These are phyloP conservation scores for Boletales sp. DNA, from an alignment of 768 basidiomycete species.

Conservation along the genomic window DNA sequence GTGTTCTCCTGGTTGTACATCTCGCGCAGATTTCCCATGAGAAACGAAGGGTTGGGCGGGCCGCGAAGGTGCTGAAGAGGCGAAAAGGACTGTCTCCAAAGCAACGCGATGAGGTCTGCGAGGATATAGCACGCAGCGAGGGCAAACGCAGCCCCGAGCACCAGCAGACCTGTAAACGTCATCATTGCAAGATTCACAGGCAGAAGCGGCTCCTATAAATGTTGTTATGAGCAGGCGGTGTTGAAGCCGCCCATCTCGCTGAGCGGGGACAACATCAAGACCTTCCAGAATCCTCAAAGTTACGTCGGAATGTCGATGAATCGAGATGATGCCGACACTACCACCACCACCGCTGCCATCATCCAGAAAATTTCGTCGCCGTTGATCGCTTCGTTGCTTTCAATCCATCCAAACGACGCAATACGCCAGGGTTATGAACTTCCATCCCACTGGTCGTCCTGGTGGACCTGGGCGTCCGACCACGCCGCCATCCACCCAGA, in stretches of 20 bases:
- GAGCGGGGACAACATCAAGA: neutral
- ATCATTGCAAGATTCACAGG: neutral
- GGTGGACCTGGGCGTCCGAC: conserved; percentile 36
- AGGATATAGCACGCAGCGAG: conserved; percentile 25
- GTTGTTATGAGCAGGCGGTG: neutral
- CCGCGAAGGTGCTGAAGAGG: conserved; percentile 47
- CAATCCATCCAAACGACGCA: conserved; percentile 47
- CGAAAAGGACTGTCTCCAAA: conserved; percentile 44
- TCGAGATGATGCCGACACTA: neutral
- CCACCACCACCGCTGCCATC: conserved; percentile 15
- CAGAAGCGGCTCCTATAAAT: neutral
- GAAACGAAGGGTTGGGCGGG: conserved; percentile 44
- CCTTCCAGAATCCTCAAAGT: neutral
- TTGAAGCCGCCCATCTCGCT: neutral
- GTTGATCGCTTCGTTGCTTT: conserved; percentile 33
- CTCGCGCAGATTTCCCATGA: conserved; percentile 50
- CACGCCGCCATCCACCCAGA: conserved; percentile 13
- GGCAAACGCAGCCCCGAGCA: conserved; percentile 11
- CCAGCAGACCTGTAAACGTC: conserved; percentile 1
- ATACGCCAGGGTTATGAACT: conserved; percentile 16
- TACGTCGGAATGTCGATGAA: no score
- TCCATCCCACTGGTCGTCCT: conserved; percentile 26
- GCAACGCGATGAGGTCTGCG: conserved; percentile 37
- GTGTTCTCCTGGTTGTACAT: conserved; percentile 60
- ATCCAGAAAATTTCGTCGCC: conserved; percentile 20